Evolutionary conservation across 106 monocot species (phyloP), one percentile per base, ranked within the genome.

Genomic region (Apostasia shenzhenica): DNA sequence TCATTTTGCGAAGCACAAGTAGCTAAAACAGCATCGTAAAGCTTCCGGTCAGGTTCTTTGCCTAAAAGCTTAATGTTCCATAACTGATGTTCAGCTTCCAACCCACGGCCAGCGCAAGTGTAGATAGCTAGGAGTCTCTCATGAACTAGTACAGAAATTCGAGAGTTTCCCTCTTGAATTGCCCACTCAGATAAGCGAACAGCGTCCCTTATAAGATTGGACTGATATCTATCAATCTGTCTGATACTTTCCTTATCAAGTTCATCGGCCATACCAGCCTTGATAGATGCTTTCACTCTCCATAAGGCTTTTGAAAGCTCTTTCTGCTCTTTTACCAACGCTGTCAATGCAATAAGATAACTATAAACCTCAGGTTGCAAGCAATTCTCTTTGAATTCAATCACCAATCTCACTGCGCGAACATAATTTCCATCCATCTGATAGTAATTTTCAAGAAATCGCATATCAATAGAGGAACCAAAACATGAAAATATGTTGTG

Each of bases 281-380:
- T 86, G 52, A 79, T 71, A 14, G 78, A 85, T 12, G 51, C 62
- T 61, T 83, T 86, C 44, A 97, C 58, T 72, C 73, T 82, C 0
- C 89, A 79, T 57, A 97, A 67, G 65, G 83, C 66, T 72, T 92
- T 97, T n/a, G 95, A 89, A 74, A 92, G 83, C 67, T 97, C 92
- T 74, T 84, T 89, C 77, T 92, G 95, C 55, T 97, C 95, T 84
- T 97, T 92, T n/a, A 92, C 92, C 72, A 97, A 75, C 72, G 92
- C 92, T 40, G 92, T 87, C 69, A 97, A 51, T 26, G 82, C 86
- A 53, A 97, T 89, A 14, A 97, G 76, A 57, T 97, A 97, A 60
- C 92, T 84, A 61, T 92, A 92, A 48, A 86, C 79, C 57, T 95
- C 95, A 14, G 95, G 92, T 44, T 84, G 79, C 51, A 92, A 56